Evolutionary conservation across 139 green algal species (phyloP), one percentile per base, ranked within the genome.

Genomic region (Zygnema cylindricum): DNA sequence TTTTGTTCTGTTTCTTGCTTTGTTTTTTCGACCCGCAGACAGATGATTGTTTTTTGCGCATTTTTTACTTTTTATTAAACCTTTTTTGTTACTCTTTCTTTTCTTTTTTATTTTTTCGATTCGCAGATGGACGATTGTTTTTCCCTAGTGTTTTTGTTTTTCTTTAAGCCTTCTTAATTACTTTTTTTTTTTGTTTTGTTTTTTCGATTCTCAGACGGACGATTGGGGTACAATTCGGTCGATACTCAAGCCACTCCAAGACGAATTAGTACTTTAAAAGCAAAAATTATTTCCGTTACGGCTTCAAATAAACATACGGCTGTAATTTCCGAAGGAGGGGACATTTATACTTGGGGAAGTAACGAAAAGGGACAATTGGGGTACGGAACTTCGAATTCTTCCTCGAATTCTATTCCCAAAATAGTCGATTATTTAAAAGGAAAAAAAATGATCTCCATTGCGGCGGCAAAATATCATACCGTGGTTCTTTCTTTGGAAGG

Each of bases 401-500:
- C 23, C 23, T 78, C 83, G 40, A 90, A 43, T 55, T 87, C 22
- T 43, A 35, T 69, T 33, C 88, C 88, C 49, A 75, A 84, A 2
- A 16, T 78, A 43, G 88, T 92, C 63, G 88, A 91, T 32, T 36
- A 40, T 30, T 16, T 89, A 1, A 92, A 90, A 77, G 85, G 82
- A 73, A 69, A 76, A 41, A 55, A 69, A 33, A 91, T 96, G 35
- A 76, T 89, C 23, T 69, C 42, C 2, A 93, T 96, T 55, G 94
- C 95, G 3, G 94, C 94, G 0, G 95, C 88, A 78, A 98, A 98
- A 94, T 94, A 97, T 92, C 96, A 98, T 94, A 98, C 93, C 41
- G 88, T 98, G 43, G 94, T 93, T 1, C 90, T 95, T 77, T 95
- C 94, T 0, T 84, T 39, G 7, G 86, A 86, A 1, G 97, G 95